Evolutionary conservation across 495 filamentous ascomycete genomes (phyloP), one percentile per base, ranked within the genome.

Genomic region (Penicilliopsis zonata): DNA sequence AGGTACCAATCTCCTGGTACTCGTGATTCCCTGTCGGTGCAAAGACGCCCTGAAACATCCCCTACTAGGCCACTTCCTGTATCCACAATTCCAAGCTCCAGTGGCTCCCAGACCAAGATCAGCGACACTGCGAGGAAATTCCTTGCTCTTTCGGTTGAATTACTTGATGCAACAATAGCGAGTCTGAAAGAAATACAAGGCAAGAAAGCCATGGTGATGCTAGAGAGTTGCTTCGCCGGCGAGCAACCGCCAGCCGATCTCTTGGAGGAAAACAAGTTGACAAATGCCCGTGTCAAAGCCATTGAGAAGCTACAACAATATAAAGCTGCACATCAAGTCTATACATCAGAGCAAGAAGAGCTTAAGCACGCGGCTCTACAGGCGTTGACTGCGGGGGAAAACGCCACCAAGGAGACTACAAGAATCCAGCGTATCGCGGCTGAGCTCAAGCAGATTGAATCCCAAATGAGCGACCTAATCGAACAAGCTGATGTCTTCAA

Each of bases 171-270:
- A 13, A 31, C 40, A 13, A 46, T 57, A 16, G 18, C 39, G 10
- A 34, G 41, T 13, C 32, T 59, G 10, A 48, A 49, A 28, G 26
- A 45, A 12, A 56, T 44, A 1, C 34, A 57, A 8, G 43, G 50
- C 30, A 53, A 43, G 17, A 64, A 66, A 25, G 51, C 62, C 0
- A 51, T 53, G 24, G 39, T 59, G 29, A 50, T 63, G 8, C 62
- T 59, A 28, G 38, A 61, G 29, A 45, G 53, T 28, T 53, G 51
- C 20, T 61, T 66, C 57, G 49, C 51, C 35, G 58, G 59, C n/a
- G 47, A 48, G 36, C 47, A 46, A 37, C 43, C 44, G 9, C 50
- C 53, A 2, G 53, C 51, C 3, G 54, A 59, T 23, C 25, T 66
- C 20, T 44, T 63, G n/a, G 36, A 52, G 2, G 48, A 55, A 26